Percentiles rank a stretch among this genome's conserved stretches.
Conservation (phyloP, 192 early-diverging fungal species). For the Coemansia sp. region DNA sequence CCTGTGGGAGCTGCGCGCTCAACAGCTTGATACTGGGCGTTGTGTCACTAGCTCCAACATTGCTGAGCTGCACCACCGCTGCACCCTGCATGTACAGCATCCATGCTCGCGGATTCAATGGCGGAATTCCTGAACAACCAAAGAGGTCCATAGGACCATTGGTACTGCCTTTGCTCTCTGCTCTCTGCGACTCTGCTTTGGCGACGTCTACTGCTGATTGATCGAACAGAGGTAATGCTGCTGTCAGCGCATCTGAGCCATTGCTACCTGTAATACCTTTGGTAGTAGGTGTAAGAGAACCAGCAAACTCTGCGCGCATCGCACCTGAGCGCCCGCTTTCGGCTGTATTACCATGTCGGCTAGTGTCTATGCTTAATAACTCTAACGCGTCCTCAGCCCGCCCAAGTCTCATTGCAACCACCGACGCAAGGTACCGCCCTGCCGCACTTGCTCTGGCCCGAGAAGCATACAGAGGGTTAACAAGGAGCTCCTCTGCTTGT, state of each 20-base stretch:
- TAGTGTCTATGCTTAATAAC: conserved; percentile 19
- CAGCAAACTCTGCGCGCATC: neutral
- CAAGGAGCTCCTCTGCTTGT: conserved; percentile 48
- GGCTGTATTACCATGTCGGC: neutral
- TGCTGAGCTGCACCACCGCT: conserved; percentile 43
- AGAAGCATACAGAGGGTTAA: conserved; percentile 17
- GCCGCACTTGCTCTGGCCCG: conserved; percentile 17
- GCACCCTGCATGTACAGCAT: conserved; percentile 55
- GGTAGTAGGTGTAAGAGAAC: conserved; percentile 4
- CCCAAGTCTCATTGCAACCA: conserved; percentile 49
- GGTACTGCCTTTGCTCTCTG: neutral
- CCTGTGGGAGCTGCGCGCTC: conserved; percentile 10
- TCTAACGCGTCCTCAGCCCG: conserved; percentile 50
- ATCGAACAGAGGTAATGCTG: conserved; percentile 6
- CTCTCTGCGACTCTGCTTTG: neutral
- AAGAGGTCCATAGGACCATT: neutral
- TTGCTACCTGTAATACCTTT: neutral
- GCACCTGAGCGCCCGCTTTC: neutral
- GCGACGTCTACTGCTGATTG: neutral
- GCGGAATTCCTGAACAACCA: neutral
- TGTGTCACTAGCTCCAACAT: conserved; percentile 38
- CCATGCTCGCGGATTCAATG: conserved; percentile 35
- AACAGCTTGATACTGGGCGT: conserved; percentile 42
- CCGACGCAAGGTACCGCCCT: conserved; percentile 43
- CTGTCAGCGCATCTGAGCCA: neutral